Percentiles rank a stretch among this genome's conserved stretches.
Evolutionary conservation across 2,329 filamentous ascomycete species (phyloP).

Genomic region (Zarea fungicola): DNA sequence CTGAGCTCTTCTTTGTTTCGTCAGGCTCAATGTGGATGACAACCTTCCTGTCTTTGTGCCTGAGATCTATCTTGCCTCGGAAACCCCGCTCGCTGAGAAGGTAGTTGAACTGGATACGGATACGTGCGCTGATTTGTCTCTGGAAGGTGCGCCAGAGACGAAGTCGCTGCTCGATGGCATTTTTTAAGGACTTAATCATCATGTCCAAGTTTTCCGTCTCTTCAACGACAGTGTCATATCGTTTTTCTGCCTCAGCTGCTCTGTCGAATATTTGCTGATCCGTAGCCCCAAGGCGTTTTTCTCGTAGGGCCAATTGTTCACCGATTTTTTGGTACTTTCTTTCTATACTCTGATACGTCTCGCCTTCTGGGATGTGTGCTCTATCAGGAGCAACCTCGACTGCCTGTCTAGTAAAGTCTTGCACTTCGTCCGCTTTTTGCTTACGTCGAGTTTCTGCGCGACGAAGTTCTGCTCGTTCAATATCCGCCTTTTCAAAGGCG

Average conservation of each 20-base stretch:
- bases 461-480: slow-evolving; percentile 40
- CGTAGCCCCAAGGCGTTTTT: slow-evolving; percentile 54
- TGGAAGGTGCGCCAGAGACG: slow-evolving; percentile 78
- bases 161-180: slow-evolving; percentile 63
- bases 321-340: slow-evolving; percentile 50
- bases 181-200: slow-evolving; percentile 42
- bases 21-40: slow-evolving; percentile 72
- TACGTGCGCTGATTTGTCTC: slow-evolving; percentile 75
- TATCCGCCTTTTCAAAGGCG: slow-evolving; percentile 47
- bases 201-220: slow-evolving; percentile 36
- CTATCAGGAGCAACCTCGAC: slow-evolving; percentile 46
- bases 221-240: slow-evolving; percentile 38
- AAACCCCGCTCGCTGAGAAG: slow-evolving; percentile 86
- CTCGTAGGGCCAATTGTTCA: slow-evolving; percentile 53
- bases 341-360: slow-evolving; percentile 54
- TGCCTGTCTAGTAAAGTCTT: slow-evolving; percentile 52
- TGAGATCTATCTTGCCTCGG: slow-evolving; percentile 71
- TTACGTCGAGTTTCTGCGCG: slow-evolving; percentile 44
- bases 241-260: slow-evolving; percentile 34
- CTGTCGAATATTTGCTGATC: slow-evolving; percentile 59
- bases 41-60: slow-evolving; percentile 69
- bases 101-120: slow-evolving; percentile 81
- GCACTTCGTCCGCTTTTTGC: slow-evolving; percentile 41
- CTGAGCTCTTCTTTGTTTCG: slow-evolving; percentile 61
- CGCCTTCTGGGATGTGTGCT: slow-evolving; percentile 58